A percentile compares a stretch with the other conserved stretches of the same genome.
Conservation (phyloP, 228 moss, liverwort and hornwort genomes). For the Sphagnum magellanicum region DNA sequence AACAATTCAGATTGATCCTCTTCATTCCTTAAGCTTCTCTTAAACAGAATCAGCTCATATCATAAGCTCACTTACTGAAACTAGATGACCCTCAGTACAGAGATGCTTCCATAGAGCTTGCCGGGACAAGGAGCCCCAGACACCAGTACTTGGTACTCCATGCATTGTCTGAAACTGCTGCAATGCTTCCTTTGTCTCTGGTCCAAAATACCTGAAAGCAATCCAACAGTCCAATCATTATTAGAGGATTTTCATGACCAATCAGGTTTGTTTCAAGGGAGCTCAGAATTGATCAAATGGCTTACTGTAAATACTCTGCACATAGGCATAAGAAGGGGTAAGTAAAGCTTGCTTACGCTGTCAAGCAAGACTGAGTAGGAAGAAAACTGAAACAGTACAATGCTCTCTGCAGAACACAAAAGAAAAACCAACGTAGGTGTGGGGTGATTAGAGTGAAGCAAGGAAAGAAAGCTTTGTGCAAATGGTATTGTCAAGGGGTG, state of each 20-base stretch:
- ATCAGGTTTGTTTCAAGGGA: no score
- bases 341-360: conserved; percentile 42
- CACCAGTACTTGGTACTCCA: conserved; percentile 47
- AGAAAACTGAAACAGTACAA: conserved; percentile 73
- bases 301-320: no score
- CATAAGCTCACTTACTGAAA: conserved; percentile 18
- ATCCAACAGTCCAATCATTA: neutral
- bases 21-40: no score
- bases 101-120: conserved; percentile 63
- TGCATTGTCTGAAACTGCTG: conserved; percentile 61
- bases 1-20: no score
- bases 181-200: conserved; percentile 57
- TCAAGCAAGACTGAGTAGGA: conserved; percentile 51
- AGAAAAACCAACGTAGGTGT: neutral
- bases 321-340: neutral
- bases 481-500: no score
- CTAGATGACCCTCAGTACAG: conserved; percentile 18
- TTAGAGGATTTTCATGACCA: no score
- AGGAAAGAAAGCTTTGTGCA: no score
- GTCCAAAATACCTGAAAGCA: conserved; percentile 65
- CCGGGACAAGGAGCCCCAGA: conserved; percentile 60
- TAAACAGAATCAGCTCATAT: no score
- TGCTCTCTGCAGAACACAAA: conserved; percentile 46
- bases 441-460: no score
- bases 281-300: no score